Base-by-base conservation (phyloP, 805 yeast species). In the Kuraishia piskuri region DNA sequence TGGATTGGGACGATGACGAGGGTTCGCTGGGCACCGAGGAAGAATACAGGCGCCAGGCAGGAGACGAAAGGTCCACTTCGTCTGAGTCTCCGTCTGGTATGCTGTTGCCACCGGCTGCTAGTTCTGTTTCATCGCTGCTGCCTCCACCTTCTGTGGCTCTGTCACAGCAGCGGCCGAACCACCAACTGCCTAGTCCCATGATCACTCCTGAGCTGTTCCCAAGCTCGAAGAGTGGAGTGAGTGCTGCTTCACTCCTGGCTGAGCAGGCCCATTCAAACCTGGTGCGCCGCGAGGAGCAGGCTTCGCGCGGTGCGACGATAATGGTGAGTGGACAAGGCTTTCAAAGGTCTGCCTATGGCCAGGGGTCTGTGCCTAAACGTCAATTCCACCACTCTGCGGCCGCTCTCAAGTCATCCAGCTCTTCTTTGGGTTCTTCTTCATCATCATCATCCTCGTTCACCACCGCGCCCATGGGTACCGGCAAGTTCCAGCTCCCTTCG, bases 131-230 rank as follows among this genome's bases (percentile, higher is more conserved):
- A 12, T 31, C 17, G 40, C 14, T 12, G 40, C 8, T 31, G 17
- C 17, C 40, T 31, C 40, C 40, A 31, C 4, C 40, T 31, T 31
- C 40, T 8, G 40, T 12, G 14, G n/a, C 9, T n/a, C 17, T 31
- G 25, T 25, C 50, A 22, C 40, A 26, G 24, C 24, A 26, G 17
- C 26, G 24, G 24, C 8, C 25, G 14, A 49, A 49, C 10, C 24
- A 20, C n/a, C 22, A n/a, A 22, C 48, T 50, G n/a, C 52, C 52
- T 22, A 50, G 52, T 19, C 52, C 52, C 7, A 19, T 50, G 48
- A 44, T 50, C n/a, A 50, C 52, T 3, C 52, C 52, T n/a, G 51
- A 49, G 10, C 22, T 49, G 3, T 36, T 14, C 44, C 26, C 51
- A 17, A 44, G 23, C 14, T 44, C 47, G 5, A 20, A 44, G 23